phyloP scores from a whole-genome alignment of 352 stramenopile genomes.

The Phytophthora meadii region DNA sequence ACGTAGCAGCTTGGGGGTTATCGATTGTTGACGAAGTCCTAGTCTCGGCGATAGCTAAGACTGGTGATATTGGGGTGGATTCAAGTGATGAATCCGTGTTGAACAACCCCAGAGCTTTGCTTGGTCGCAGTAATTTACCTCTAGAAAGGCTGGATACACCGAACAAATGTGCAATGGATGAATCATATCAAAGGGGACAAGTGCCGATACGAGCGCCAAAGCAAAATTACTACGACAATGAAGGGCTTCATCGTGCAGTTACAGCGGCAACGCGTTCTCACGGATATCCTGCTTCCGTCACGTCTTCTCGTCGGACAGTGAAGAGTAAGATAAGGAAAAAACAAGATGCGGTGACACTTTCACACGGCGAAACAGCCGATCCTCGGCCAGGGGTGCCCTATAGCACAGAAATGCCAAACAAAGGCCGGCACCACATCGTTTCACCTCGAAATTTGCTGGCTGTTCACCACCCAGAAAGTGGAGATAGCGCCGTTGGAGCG shows the following conservation, averaged over 20 bases:
- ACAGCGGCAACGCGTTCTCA: slow-evolving; percentile 21
- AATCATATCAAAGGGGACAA: slow-evolving; percentile 31
- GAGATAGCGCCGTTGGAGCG: background rate
- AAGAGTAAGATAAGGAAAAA: slow-evolving; percentile 35
- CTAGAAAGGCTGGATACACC: slow-evolving; percentile 19
- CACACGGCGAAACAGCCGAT: slow-evolving; percentile 8
- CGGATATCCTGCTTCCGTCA: slow-evolving; percentile 18
- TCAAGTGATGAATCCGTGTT: slow-evolving; percentile 2
- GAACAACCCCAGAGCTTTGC: slow-evolving; percentile 8
- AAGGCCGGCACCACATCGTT: slow-evolving; percentile 2
- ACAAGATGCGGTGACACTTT: background rate
- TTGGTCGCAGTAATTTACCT: slow-evolving; percentile 16
- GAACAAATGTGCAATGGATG: slow-evolving; percentile 21
- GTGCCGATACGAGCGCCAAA: slow-evolving; percentile 23
- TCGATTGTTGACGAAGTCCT: slow-evolving; percentile 33
- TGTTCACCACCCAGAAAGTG: slow-evolving; percentile 8
- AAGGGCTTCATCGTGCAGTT: slow-evolving; percentile 22
- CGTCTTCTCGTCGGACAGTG: slow-evolving; percentile 26
- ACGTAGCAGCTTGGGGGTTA: slow-evolving; percentile 24
- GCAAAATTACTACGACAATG: slow-evolving; percentile 19
- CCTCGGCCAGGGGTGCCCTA: slow-evolving; percentile 48
- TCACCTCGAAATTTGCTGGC: slow-evolving; percentile 53
- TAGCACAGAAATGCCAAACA: slow-evolving; percentile 27
- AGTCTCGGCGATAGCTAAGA: slow-evolving; percentile 28
- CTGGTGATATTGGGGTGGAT: slow-evolving; percentile 23